These are phyloP conservation scores for Hemisphaericaspora nanyangensis DNA, from an alignment of 805 yeast genomes.

Conservation along the genomic window DNA sequence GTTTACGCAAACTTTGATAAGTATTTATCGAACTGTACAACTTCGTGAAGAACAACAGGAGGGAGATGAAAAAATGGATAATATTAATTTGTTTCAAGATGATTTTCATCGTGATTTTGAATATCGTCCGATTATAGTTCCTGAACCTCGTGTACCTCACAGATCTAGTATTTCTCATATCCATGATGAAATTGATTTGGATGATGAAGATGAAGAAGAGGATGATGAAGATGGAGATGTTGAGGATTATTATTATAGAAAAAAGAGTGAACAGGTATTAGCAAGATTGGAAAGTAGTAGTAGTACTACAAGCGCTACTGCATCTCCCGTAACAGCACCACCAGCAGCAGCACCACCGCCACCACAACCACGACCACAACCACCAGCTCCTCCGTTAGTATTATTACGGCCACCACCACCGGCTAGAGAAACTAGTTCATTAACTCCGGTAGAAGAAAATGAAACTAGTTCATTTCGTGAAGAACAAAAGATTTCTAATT, in stretches of 20 bases:
- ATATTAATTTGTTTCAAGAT: constrained; percentile 15
- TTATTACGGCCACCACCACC: neutral
- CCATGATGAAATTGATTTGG: too few species aligned
- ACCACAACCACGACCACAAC: too few species aligned
- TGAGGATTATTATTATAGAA: constrained; percentile 12
- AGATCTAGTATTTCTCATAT: neutral
- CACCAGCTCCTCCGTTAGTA: neutral
- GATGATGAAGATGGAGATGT: constrained; percentile 12
- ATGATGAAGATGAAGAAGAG: constrained; percentile 9
- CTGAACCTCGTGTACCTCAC: neutral
- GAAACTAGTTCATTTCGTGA: constrained; percentile 11
- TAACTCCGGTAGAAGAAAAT: neutral
- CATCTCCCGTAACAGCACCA: neutral
- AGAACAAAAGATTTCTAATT: constrained; percentile 14
- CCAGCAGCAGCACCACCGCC: neutral
- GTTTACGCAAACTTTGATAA: constrained; percentile 20
- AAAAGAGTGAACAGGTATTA: constrained; percentile 11
- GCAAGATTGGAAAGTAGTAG: neutral
- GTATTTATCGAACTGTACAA: constrained; percentile 16
- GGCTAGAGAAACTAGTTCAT: neutral
- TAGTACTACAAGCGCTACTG: neutral
- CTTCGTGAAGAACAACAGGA: neutral
- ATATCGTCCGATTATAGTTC: constrained; percentile 17
- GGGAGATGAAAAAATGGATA: neutral
- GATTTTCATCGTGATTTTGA: constrained; percentile 24